Percentiles rank a stretch among this genome's conserved stretches.
Conservation (phyloP, 106 monocot genomes). For the Phalaenopsis equestris region DNA sequence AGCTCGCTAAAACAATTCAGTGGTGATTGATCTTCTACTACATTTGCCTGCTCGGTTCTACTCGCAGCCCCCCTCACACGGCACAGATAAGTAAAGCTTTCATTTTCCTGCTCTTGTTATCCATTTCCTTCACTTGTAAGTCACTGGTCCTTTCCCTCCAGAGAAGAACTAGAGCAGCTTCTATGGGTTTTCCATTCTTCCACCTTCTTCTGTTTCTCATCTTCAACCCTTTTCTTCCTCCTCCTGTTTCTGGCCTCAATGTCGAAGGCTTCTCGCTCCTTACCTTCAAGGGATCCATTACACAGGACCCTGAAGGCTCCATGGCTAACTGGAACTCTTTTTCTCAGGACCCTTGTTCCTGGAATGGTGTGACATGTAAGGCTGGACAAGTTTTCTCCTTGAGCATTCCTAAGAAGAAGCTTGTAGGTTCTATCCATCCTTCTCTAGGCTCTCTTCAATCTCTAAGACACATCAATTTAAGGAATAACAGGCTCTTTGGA, state of each 20-base stretch:
- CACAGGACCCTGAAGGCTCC: constrained; percentile 31
- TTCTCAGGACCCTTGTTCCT: constrained; percentile 50
- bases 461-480: constrained; percentile 13
- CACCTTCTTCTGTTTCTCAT: not conserved
- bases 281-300: constrained; percentile 40
- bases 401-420: constrained; percentile 8
- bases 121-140: not conserved
- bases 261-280: constrained; percentile 55
- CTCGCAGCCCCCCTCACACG: not conserved
- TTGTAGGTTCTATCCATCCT: constrained; percentile 9
- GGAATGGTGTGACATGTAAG: constrained; percentile 64
- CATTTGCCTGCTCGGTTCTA: not conserved
- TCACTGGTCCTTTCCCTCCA: not conserved
- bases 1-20: too few relatives aligned
- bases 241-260: constrained; percentile 16
- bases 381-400: constrained; percentile 8
- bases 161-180: not conserved
- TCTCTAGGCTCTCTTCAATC: constrained; percentile 17
- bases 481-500: constrained; percentile 13
- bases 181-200: not conserved
- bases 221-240: constrained; percentile 3
- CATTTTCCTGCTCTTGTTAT: not conserved
- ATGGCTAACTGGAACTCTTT: constrained; percentile 71
- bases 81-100: too few relatives aligned
- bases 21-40: too few relatives aligned